Base-by-base conservation (phyloP, 202 grass and related monocot species). In the Hordeum pubiflorum region DNA sequence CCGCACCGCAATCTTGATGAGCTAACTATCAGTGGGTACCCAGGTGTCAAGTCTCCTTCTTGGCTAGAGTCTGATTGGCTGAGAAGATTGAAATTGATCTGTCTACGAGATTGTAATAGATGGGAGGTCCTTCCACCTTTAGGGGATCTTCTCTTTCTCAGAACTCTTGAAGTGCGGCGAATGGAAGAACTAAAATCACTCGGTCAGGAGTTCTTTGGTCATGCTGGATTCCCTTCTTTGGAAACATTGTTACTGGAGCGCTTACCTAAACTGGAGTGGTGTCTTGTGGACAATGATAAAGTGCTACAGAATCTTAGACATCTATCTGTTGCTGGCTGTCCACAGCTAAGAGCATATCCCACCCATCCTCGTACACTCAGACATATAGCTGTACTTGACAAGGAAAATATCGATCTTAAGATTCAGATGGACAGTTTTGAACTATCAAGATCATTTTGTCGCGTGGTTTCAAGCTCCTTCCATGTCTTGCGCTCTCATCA, bases 1-100 rank as follows among this genome's bases (percentile, higher is more conserved):
- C 87, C 87, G 12, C 87, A 89, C 52, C 32, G 8, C 3, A 72
- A 62, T 68, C 87, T 89, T n/a, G 69, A 73, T 6, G 54, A 55
- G 10, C 61, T 86, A 14, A 72, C 65, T 27, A 86, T 86, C 18
- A 68, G 55, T 37, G 36, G 70, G 4, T 81, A 73, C 3, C 63
- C 9, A 23, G 61, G 70, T 61, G 36, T n/a, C 6, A 38, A 0
- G 1, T 68, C 58, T 68, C 84, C 84, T n/a, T 56, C 46, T 68
- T 67, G 63, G 63, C 34, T 67, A 9, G 63, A 67, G 18, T 67
- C 63, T 22, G 18, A 10, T 67, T 67, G 8, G 18, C 63, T 67
- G 17, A 37, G 9, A 67, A 67, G 18, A 67, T 67, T 67, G 63
- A 67, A 67, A 39, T 67, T 67, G 9, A 67, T 67, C 0, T 67